Base-by-base conservation (phyloP, 2,329 filamentous ascomycete genomes). In the Cladophialophora exuberans region DNA sequence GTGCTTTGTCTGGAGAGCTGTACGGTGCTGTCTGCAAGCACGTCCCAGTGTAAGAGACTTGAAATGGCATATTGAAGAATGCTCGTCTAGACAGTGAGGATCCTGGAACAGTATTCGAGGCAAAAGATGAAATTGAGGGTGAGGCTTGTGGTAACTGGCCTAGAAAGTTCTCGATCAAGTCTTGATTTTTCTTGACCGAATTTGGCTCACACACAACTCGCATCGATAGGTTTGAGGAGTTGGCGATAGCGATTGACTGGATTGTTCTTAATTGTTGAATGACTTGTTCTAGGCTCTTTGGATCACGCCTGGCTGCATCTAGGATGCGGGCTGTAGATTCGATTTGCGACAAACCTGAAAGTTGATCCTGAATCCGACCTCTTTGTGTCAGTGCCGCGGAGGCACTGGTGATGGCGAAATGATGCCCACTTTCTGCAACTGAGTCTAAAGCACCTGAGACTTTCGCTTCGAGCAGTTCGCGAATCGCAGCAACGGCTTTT, bases 31-130 rank as follows among this genome's bases (percentile, higher is more conserved):
- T 96, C 5, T 89, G 86, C 11, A 96, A 74, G 15, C 90, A 87
- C 39, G 94, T 80, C 13, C 87, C 88, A 6, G 93, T 90, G 69
- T 97, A 97, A 70, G 96, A 97, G 28, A 99, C 94, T 73, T 99
- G 94, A 73, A 96, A 99, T 0, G 94, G 94, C 15, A 99, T 80
- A 20, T 93, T 88, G 73, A 96, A 97, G 74, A 97, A 95, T 0
- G 90, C 87, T 70, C 91, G 94, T 61, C 71, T 67, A 49, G 76
- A 74, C 7, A 71, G 71, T 48, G 72, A 73, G 30, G 72, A 70
- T 44, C 69, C 68, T 60, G 69, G 59, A 54, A 65, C 45, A 51
- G 67, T 49, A n/a, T 60, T 46, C 42, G 67, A 54, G 7, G 65
- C 46, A 7, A 63, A 50, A 2, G 63, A 44, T 56, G 79, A 73